Base-by-base conservation (phyloP, 2,329 filamentous ascomycete genomes). In the Blumeria hordei region DNA sequence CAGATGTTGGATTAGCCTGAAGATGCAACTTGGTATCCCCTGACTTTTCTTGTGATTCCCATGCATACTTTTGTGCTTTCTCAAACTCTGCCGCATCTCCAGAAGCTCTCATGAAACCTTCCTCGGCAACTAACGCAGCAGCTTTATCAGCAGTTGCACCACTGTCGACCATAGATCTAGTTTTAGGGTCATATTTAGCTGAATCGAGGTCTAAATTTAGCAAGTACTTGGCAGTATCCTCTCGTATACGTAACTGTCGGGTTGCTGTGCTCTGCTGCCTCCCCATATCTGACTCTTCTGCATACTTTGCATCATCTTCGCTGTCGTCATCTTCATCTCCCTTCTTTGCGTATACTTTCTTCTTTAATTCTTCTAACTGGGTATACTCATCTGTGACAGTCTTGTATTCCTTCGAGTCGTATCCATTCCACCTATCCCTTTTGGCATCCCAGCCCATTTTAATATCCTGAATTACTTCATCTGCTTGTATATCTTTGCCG, bases 361-460 rank as follows among this genome's bases (percentile, higher is more conserved):
- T 72, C 58, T 66, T 81, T 58, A 95, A 70, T 60, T 83, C 78
- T 65, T 95, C 90, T 67, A 95, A 72, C 65, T 90, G 78, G 59
- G 92, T 82, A 67, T 85, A 94, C 62, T 94, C 86, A 53, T 94
- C 81, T 43, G 96, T 80, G n/a, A 96, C 85, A 58, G 78, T 74
- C 57, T 78, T 75, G 66, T 94, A 96, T 67, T 96, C 85, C 60
- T 77, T 79, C 0, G 88, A 73, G 66, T 96, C 88, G 68, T 94
- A 98, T n/a, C 90, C 90, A 65, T 95, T 95, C 90, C 92, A 98
- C 45, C 90, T 79, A 70, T 98, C 92, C 61, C 92, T 77, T 72
- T 98, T 98, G 21, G 92, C 92, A 67, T 98, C 93, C 86, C 90
- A 98, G 3, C 88, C 86, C 51, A 96, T 71, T 49, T 85, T 79